Conservation (phyloP, 2,329 filamentous ascomycete species). For the Plectosphaerella sp. region DNA sequence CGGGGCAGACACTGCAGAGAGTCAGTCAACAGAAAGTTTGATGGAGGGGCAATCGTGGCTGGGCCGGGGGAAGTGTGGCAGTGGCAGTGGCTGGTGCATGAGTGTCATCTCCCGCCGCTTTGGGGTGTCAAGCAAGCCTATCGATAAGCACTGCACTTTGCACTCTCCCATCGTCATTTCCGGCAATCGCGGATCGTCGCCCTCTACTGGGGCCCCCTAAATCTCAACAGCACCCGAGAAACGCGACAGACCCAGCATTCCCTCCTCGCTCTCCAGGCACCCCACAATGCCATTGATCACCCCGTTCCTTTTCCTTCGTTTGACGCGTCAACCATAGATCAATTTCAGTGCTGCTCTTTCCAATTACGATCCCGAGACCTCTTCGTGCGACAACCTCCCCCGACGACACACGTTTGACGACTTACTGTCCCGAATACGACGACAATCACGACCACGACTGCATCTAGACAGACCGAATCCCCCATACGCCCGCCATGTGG, state of each 20-base stretch:
- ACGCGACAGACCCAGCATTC: background rate
- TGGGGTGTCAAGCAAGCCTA: too few species aligned
- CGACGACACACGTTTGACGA: too few species aligned
- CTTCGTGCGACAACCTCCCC: too few species aligned
- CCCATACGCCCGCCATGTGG: conserved; percentile 19
- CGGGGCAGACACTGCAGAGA: conserved; percentile 4
- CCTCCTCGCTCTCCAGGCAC: background rate
- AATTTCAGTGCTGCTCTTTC: background rate
- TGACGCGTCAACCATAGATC: background rate
- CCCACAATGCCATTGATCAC: conserved; percentile 21
- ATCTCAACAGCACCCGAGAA: background rate
- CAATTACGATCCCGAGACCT: too few species aligned
- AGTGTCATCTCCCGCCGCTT: too few species aligned
- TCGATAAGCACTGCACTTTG: too few species aligned
- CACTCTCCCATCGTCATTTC: conserved; percentile 2
- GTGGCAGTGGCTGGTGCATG: too few species aligned
- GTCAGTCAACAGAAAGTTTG: conserved; percentile 1
- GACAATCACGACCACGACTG: background rate
- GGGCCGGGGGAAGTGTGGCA: background rate
- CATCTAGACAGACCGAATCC: too few species aligned
- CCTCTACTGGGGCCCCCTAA: background rate
- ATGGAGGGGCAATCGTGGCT: background rate
- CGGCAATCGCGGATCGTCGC: background rate
- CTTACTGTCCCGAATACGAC: too few species aligned
- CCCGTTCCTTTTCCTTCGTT: background rate